These are phyloP conservation scores for Mycena belliarum DNA, from an alignment of 768 basidiomycete species.

Conservation along the genomic window DNA sequence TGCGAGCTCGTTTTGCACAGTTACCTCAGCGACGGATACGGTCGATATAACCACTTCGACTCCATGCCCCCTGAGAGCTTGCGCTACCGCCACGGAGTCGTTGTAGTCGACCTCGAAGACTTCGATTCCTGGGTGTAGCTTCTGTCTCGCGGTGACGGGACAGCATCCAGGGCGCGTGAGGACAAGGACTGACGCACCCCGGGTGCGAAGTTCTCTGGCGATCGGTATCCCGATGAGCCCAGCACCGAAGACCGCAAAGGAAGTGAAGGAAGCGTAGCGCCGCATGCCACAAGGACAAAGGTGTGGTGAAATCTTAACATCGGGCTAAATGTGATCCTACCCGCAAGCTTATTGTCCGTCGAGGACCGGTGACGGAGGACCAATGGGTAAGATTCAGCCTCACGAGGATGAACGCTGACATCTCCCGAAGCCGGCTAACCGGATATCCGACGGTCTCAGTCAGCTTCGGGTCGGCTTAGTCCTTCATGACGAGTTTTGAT, in stretches of 20 bases:
- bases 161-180: constrained; percentile 13
- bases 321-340: neutral
- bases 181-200: constrained; percentile 17
- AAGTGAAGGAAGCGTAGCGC: constrained; percentile 27
- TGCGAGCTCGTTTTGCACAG: constrained; percentile 30
- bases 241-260: constrained; percentile 37
- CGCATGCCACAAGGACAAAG: neutral
- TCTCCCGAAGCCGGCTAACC: neutral
- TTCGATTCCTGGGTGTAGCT: constrained; percentile 22
- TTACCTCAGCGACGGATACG: constrained; percentile 30
- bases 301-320: neutral
- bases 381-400: constrained; percentile 4
- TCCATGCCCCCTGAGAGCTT: constrained; percentile 27
- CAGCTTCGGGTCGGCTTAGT: constrained; percentile 5
- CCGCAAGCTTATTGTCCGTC: neutral
- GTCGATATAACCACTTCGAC: constrained; percentile 37
- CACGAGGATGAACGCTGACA: constrained; percentile 9
- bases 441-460: constrained; percentile 15
- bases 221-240: constrained; percentile 37
- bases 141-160: neutral
- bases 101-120: constrained; percentile 29
- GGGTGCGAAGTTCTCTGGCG: constrained; percentile 24
- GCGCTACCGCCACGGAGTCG: constrained; percentile 23
- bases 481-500: neutral
- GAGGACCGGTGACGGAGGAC: neutral